phyloP scores from a whole-genome alignment of 345 rosid genomes.

The Angophora floribunda region DNA sequence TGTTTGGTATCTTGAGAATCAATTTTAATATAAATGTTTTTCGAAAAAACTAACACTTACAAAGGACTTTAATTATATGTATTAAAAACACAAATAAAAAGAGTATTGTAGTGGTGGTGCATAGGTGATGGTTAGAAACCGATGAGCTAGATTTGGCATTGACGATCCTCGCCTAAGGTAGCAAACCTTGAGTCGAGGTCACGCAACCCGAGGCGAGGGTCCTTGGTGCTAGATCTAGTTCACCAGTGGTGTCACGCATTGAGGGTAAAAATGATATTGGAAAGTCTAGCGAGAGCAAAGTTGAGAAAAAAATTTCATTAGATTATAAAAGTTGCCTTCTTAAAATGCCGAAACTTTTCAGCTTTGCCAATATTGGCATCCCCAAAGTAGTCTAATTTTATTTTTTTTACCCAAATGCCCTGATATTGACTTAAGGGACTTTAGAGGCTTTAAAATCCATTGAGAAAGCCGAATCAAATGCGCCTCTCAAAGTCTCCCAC shows the following conservation, averaged over 20 bases:
- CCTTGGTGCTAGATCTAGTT: background rate
- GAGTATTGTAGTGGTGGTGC: background rate
- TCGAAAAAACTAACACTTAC: no score
- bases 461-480: background rate
- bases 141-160: background rate
- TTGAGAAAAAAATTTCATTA: no score
- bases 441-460: no score
- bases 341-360: rapidly evolving
- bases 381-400: background rate
- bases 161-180: no score
- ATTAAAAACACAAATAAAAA: no score
- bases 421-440: background rate
- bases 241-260: rapidly evolving
- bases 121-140: rapidly evolving
- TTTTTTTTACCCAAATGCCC: no score
- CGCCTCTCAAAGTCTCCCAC: background rate
- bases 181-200: no score
- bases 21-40: no score
- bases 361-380: background rate
- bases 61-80: background rate
- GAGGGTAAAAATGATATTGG: no score
- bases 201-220: no score
- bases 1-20: no score
- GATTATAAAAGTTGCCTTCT: background rate
- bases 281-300: no score